Base-by-base conservation (phyloP, 257 asterid species). In the Plantago ovata region DNA sequence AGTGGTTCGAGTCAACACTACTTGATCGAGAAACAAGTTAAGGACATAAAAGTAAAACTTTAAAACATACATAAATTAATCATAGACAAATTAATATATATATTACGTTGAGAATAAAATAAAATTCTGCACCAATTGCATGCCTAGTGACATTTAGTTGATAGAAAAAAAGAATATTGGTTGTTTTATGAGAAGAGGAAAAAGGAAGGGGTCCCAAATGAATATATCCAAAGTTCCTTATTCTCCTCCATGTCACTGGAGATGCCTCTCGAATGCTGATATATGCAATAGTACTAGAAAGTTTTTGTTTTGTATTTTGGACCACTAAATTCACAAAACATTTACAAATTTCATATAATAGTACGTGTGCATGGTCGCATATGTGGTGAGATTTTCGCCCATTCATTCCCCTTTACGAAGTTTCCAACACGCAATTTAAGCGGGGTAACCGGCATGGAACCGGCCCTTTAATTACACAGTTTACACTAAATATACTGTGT, bases 181-280 rank as follows among this genome's bases (percentile, higher is more conserved):
- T 22, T 43, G 51, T 58, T 42, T 11, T 3, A 13, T 3, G 28
- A 24, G 50, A 42, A 52, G 40, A n/a, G 20, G 12, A 18, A 58
- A 52, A 64, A 65, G 53, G 63, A 57, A 64, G 32, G 64, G 71
- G 76, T 71, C 75, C 74, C 72, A 68, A 72, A 42, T 79, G 75
- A 79, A 79, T 79, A 79, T 69, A 69, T 67, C 60, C 78, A 64
- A 72, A 61, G 36, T 28, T 28, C 36, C 36, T 28, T 28, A 60
- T 55, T 56, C 53, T 65, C 67, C 72, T 79, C 73, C 82, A 65
- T 64, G 68, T 67, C 71, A 75, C 62, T 61, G 66, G 32, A 28
- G 77, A 79, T 79, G 68, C 79, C 46, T 63, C 68, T 20, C 19
- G 22, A 45, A 45, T n/a, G 21, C 11, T n/a, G 21, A n/a, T n/a